These are phyloP conservation scores for Bullera alba DNA, from an alignment of 768 basidiomycete species.

Conservation along the genomic window DNA sequence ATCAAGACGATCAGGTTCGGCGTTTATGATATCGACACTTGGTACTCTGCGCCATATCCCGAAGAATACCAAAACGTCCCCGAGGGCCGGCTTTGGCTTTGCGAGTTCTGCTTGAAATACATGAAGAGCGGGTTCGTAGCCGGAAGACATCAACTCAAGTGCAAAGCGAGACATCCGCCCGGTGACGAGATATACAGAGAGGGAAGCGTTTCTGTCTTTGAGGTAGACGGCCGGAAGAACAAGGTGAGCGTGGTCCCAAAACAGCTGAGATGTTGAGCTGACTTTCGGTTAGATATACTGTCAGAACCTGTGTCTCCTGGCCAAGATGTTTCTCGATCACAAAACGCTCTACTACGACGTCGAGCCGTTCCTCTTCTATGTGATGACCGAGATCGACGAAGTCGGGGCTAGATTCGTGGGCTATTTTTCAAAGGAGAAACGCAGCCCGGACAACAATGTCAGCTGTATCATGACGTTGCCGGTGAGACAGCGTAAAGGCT, in stretches of 20 bases:
- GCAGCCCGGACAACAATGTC: conserved; percentile 91
- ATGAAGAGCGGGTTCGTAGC: conserved; percentile 90
- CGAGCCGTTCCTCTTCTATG: conserved; percentile 98
- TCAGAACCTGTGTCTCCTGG: conserved; percentile 92
- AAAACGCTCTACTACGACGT: conserved; percentile 99
- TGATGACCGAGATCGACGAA: conserved; percentile 87
- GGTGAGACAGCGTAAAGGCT: conserved; percentile 85
- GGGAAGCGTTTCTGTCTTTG: conserved; percentile 79
- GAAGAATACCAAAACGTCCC: conserved; percentile 91
- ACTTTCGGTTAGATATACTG: conserved; percentile 71
- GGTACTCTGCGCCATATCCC: conserved; percentile 98
- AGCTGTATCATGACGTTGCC: conserved; percentile 99
- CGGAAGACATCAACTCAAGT: conserved; percentile 85
- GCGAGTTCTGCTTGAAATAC: conserved; percentile 96
- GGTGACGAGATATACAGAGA: conserved; percentile 98
- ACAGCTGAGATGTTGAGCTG: neutral
- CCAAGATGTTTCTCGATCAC: conserved; percentile 98
- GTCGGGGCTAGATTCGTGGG: conserved; percentile 89
- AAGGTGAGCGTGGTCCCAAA: conserved; percentile 54
- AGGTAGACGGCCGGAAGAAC: conserved; percentile 96
- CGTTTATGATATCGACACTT: conserved; percentile 85
- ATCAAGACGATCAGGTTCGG: conserved; percentile 89
- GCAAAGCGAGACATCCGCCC: conserved; percentile 88
- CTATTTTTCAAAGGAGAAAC: conserved; percentile 98
- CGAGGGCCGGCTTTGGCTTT: conserved; percentile 89